phyloP scores from a whole-genome alignment of 257 asterid genomes.

The Sherardia arvensis region DNA sequence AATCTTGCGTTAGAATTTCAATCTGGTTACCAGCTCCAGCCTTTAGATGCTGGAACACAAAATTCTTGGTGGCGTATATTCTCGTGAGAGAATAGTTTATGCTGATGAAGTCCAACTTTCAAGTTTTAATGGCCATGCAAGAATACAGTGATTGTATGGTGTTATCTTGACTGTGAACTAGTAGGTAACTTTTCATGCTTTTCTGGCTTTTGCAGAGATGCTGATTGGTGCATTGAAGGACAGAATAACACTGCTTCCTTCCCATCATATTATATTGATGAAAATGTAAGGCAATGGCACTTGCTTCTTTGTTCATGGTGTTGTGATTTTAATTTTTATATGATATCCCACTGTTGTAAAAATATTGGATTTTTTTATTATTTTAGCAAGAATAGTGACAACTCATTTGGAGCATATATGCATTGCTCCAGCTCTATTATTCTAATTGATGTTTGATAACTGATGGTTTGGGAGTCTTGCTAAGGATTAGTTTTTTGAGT shows the following conservation, averaged over 20 bases:
- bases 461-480: neutral
- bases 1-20: neutral
- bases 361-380: too few species aligned
- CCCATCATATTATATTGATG: conserved; percentile 96
- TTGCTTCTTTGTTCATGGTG: conserved; percentile 4
- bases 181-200: neutral
- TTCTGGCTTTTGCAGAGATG: conserved; percentile 59
- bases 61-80: neutral
- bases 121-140: neutral
- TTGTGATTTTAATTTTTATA: neutral
- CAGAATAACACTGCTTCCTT: conserved; percentile 71
- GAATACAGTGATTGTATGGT: neutral
- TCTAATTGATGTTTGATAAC: neutral
- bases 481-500: neutral
- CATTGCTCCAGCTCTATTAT: neutral
- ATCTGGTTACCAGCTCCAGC: neutral
- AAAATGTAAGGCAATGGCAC: conserved; percentile 61
- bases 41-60: too few species aligned
- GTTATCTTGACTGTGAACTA: neutral
- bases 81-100: neutral
- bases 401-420: neutral
- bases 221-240: conserved; percentile 88
- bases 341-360: neutral
- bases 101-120: neutral
- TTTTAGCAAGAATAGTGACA: neutral